Evolutionary conservation across 176 grass and related monocot species (phyloP).

Genomic region (Oryza meridionalis): DNA sequence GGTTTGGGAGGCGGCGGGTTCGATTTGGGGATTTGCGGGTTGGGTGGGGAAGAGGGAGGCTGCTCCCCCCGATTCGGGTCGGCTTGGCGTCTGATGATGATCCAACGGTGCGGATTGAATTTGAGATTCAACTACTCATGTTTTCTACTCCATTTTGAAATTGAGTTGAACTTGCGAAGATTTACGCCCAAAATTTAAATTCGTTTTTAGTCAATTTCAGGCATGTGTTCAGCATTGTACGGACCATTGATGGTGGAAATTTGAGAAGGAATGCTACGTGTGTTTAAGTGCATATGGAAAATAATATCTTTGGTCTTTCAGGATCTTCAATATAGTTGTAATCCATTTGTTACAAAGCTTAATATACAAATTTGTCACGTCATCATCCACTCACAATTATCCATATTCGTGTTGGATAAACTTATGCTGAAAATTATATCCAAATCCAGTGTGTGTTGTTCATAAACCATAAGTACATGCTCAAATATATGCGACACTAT

Average conservation of each 20-base stretch:
- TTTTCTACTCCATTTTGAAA: background rate
- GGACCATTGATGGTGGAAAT: too few relatives aligned
- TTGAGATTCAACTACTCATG: background rate
- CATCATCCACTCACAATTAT: too few relatives aligned
- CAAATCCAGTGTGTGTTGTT: background rate
- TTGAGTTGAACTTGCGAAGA: background rate
- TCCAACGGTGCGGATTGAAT: background rate
- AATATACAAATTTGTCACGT: too few relatives aligned
- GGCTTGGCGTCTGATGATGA: background rate
- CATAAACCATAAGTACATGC: background rate
- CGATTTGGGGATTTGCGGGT: background rate
- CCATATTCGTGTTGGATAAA: background rate
- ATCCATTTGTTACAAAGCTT: too few relatives aligned
- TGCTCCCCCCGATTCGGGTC: background rate
- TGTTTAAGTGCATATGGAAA: too few relatives aligned
- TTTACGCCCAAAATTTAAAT: background rate
- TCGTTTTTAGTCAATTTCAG: too few relatives aligned
- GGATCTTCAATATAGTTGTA: too few relatives aligned
- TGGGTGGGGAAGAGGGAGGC: background rate
- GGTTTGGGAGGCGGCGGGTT: constrained; percentile 18
- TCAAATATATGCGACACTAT: too few relatives aligned
- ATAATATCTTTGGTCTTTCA: too few relatives aligned
- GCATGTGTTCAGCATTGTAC: too few relatives aligned
- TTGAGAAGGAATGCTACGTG: too few relatives aligned
- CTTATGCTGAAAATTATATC: background rate